Percentiles rank a stretch among this genome's conserved stretches.
These are phyloP conservation scores for Hemileccinum impolitum DNA, from an alignment of 768 basidiomycete species.

Conservation along the genomic window DNA sequence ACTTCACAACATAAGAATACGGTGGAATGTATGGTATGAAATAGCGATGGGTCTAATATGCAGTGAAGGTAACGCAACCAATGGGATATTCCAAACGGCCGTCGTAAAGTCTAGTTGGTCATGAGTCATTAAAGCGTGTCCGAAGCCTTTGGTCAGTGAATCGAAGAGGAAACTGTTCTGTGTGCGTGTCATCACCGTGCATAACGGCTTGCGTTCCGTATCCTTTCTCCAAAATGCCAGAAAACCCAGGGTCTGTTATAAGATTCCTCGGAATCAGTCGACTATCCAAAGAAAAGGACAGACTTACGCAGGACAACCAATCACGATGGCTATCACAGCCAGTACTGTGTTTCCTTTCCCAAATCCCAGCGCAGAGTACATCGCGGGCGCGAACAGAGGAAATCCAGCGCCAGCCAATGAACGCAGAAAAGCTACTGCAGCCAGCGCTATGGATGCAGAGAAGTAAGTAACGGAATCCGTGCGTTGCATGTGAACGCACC, in stretches of 20 bases:
- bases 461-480: not conserved
- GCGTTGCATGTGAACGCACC: constrained; percentile 34
- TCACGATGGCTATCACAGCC: constrained; percentile 50
- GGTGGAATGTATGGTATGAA: too few species aligned
- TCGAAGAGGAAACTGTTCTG: too few species aligned
- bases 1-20: too few species aligned
- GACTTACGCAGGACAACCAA: constrained; percentile 56
- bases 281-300: not conserved
- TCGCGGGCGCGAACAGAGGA: constrained; percentile 71
- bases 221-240: constrained; percentile 46
- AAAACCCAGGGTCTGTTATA: constrained; percentile 38
- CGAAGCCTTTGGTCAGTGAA: too few species aligned
- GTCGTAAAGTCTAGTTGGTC: too few species aligned
- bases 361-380: constrained; percentile 64
- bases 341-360: constrained; percentile 69
- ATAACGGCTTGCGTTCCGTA: constrained; percentile 48
- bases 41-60: too few species aligned
- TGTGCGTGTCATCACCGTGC: constrained; percentile 17
- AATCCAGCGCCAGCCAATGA: constrained; percentile 71
- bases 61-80: too few species aligned
- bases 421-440: constrained; percentile 60
- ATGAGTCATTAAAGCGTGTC: too few species aligned
- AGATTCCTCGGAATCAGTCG: constrained; percentile 33
- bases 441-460: constrained; percentile 45
- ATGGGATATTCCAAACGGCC: too few species aligned